Evolutionary conservation across 768 basidiomycete genomes (phyloP), one percentile per base, ranked within the genome.

Genomic region (Terana coerulea): DNA sequence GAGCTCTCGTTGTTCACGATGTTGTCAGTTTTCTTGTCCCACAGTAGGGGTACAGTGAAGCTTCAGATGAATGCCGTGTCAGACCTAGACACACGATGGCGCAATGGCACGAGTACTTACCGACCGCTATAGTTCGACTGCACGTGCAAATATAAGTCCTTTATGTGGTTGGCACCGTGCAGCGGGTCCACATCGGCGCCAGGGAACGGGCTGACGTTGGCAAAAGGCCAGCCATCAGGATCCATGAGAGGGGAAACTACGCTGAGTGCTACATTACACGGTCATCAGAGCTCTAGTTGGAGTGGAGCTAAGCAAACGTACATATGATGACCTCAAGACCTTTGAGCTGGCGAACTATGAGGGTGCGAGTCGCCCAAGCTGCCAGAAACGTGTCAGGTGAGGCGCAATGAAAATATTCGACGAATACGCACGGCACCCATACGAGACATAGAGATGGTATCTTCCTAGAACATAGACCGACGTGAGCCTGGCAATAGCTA

Each of bases 1-100:
- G 88, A 84, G 56, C 84, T 86, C 65, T 99, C 95, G 66, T 98
- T 98, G 74, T 93, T 98, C 52, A 99, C 97, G 58, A 98, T 87
- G 31, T 87, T 88, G 39, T 85, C 72, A 35, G 64, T 71, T 67
- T 95, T 89, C 73, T 84, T 95, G 71, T 98, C 97, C 91, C 92
- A 99, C 6, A 99, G 75, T 29, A 92, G 70, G 6, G 94, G 94
- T 7, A 93, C 90, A 1, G 92, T 93, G 74, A 91, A 92, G 30
- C 88, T 33, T 21, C 24, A 22, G 14, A 25, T 12, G 28, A 22
- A 24, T 10, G 10, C 9, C 8, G 12, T 4, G 1, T 33, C 31
- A 44, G n/a, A 26, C 7, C 6, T 4, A 43, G 24, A 14, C n/a
- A 17, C 8, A 17, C 8, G 39, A 24, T n/a, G 28, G 6, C 42